Percentiles rank a stretch among this genome's conserved stretches.
These are phyloP conservation scores for Wallacemonas sp. DNA, from an alignment of 208 protist species.

Conservation along the genomic window DNA sequence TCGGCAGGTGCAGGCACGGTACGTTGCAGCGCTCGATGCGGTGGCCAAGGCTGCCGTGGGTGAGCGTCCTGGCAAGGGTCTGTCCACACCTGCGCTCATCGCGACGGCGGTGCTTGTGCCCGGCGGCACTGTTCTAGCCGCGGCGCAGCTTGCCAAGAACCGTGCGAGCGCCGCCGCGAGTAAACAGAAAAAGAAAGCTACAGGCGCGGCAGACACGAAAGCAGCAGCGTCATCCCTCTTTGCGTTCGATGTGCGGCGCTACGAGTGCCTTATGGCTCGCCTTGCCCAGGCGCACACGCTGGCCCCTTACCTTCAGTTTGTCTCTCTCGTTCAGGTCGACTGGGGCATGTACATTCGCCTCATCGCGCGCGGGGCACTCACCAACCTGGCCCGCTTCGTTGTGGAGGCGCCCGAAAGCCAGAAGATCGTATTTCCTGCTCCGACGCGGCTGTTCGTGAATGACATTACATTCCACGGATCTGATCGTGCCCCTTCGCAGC, in stretches of 20 bases:
- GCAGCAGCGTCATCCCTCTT: background rate
- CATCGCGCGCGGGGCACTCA: slow-evolving; percentile 43
- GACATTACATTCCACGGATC: slow-evolving; percentile 50
- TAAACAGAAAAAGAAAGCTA: background rate
- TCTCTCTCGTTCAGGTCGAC: slow-evolving; percentile 49
- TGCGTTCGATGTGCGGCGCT: slow-evolving; percentile 23
- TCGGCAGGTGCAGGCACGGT: background rate
- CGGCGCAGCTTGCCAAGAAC: slow-evolving; percentile 9
- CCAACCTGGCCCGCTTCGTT: slow-evolving; percentile 36
- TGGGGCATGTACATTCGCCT: slow-evolving; percentile 72
- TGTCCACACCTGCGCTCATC: slow-evolving; percentile 13
- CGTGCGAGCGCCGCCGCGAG: slow-evolving; percentile 4
- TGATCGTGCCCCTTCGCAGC: slow-evolving; percentile 33
- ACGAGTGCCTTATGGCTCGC: slow-evolving; percentile 27
- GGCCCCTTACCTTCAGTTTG: slow-evolving; percentile 41
- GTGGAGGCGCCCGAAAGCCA: background rate
- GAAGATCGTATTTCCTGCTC: slow-evolving; percentile 37
- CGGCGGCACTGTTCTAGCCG: slow-evolving; percentile 4
- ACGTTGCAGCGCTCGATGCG: background rate
- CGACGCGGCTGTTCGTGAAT: slow-evolving; percentile 55
- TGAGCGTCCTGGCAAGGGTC: background rate
- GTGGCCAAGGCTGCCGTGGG: background rate
- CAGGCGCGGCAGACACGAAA: background rate
- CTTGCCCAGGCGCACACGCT: slow-evolving; percentile 25
- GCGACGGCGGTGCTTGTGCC: slow-evolving; percentile 8